phyloP scores from a whole-genome alignment of 2,329 filamentous ascomycete species.

The Chrysosphaeria jannelii region DNA sequence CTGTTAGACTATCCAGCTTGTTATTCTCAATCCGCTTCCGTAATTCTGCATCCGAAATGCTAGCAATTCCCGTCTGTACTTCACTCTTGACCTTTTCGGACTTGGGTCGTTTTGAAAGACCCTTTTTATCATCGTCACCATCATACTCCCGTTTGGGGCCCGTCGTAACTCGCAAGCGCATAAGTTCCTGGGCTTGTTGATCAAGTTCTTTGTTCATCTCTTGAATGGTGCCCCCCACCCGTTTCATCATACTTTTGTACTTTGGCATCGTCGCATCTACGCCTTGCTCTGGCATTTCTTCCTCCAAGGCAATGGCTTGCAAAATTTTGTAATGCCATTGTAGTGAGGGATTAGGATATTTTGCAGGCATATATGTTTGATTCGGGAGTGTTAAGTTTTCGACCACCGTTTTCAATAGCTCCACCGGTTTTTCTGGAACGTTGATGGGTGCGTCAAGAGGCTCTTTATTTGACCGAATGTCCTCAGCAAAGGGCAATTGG shows the following conservation, averaged over 20 bases:
- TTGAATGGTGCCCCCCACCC: constrained; percentile 47
- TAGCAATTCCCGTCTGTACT: not conserved
- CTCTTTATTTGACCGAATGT: too few species aligned
- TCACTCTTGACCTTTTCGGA: constrained; percentile 12
- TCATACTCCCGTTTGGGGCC: too few species aligned
- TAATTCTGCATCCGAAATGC: constrained; percentile 9
- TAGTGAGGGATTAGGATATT: constrained; percentile 71
- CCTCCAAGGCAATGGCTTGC: constrained; percentile 70
- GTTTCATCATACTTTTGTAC: constrained; percentile 67
- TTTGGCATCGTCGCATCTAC: constrained; percentile 61
- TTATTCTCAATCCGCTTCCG: constrained; percentile 16
- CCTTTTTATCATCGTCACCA: constrained; percentile 13
- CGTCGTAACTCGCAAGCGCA: constrained; percentile 14
- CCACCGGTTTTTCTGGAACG: constrained; percentile 40
- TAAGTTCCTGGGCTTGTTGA: constrained; percentile 14
- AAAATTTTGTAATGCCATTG: constrained; percentile 96
- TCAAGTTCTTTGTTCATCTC: constrained; percentile 47
- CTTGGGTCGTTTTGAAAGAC: constrained; percentile 20
- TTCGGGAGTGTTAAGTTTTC: constrained; percentile 74
- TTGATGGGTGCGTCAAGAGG: constrained; percentile 16
- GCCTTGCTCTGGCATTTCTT: constrained; percentile 49
- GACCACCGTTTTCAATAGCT: constrained; percentile 54
- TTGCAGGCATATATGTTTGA: constrained; percentile 52
- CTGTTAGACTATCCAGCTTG: constrained; percentile 21
- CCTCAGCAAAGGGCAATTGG: constrained; percentile 67